phyloP scores from a whole-genome alignment of 495 filamentous ascomycete species.

The Xylaria castorea region DNA sequence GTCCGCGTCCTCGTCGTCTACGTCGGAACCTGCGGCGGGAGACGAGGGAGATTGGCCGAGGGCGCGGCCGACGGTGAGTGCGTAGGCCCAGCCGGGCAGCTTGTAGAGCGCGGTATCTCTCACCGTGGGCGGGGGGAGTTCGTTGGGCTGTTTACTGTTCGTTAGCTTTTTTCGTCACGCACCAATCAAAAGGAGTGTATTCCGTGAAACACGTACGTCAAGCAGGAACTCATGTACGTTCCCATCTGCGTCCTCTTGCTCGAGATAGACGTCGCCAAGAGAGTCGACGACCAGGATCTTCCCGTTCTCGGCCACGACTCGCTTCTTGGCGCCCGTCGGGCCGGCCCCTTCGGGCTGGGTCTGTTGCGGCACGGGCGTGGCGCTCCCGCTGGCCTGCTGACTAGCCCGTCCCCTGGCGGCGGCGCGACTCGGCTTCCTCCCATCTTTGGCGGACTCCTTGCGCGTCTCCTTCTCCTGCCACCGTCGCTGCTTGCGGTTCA shows the following conservation, averaged over 20 bases:
- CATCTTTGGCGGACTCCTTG: constrained; percentile 62
- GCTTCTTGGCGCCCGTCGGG: constrained; percentile 74
- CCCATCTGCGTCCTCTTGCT: constrained; percentile 88
- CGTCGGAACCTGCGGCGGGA: constrained; percentile 44
- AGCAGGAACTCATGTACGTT: constrained; percentile 81
- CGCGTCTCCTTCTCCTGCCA: constrained; percentile 82
- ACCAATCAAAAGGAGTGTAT: background rate
- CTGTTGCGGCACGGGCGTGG: constrained; percentile 35
- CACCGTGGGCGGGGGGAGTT: constrained; percentile 69
- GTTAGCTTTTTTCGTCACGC: constrained; percentile 4
- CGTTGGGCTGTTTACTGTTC: constrained; percentile 55
- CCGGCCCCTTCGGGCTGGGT: constrained; percentile 42
- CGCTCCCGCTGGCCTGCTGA: constrained; percentile 41
- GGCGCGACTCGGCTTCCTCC: constrained; percentile 35
- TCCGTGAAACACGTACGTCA: constrained; percentile 62
- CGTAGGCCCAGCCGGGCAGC: constrained; percentile 70
- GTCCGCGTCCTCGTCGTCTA: constrained; percentile 46
- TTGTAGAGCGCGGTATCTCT: constrained; percentile 73
- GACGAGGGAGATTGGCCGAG: constrained; percentile 46
- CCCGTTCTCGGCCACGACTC: constrained; percentile 90
- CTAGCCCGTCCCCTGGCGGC: constrained; percentile 35
- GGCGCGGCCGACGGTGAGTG: constrained; percentile 62
- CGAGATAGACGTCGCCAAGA: constrained; percentile 87
- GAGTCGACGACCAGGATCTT: constrained; percentile 94
- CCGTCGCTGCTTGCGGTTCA: constrained; percentile 88